Evolutionary conservation across 169 alveolate species (phyloP).

Genomic region (Perkinsus olseni): DNA sequence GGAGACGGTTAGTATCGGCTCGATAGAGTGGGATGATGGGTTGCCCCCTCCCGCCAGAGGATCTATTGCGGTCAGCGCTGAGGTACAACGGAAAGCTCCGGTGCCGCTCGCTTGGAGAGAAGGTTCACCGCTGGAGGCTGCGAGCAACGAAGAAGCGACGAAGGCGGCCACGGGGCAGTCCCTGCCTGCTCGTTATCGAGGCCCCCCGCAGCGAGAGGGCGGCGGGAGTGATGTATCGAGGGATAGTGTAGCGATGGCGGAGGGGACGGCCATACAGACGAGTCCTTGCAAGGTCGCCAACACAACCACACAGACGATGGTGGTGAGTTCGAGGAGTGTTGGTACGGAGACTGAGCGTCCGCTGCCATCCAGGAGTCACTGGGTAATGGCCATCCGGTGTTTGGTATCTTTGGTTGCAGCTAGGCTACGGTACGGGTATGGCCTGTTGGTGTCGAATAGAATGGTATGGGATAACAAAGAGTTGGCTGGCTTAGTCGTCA

Average conservation of each 20-base stretch:
- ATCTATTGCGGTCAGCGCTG: not conserved
- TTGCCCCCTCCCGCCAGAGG: not conserved
- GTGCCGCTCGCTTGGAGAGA: not conserved
- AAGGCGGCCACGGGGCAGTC: no score
- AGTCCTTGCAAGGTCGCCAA: not conserved
- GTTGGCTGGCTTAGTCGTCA: not conserved
- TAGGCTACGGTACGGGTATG: not conserved
- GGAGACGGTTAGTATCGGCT: not conserved
- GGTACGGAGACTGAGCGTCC: not conserved
- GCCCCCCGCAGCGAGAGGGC: no score
- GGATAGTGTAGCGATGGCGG: no score
- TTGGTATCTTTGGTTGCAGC: not conserved
- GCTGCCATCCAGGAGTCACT: not conserved
- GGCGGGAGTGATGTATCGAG: no score
- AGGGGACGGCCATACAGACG: not conserved
- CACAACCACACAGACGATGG: not conserved
- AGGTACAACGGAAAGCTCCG: not conserved
- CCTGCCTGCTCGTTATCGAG: no score
- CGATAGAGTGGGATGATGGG: not conserved
- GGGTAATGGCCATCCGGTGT: not conserved
- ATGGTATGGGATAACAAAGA: not conserved
- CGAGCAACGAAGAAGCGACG: no score
- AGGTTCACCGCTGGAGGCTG: no score
- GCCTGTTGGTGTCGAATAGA: not conserved
- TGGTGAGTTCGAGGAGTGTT: not conserved